These are phyloP conservation scores for Penicillium sclerotiorum DNA, from an alignment of 2,329 filamentous ascomycete genomes.

Conservation along the genomic window DNA sequence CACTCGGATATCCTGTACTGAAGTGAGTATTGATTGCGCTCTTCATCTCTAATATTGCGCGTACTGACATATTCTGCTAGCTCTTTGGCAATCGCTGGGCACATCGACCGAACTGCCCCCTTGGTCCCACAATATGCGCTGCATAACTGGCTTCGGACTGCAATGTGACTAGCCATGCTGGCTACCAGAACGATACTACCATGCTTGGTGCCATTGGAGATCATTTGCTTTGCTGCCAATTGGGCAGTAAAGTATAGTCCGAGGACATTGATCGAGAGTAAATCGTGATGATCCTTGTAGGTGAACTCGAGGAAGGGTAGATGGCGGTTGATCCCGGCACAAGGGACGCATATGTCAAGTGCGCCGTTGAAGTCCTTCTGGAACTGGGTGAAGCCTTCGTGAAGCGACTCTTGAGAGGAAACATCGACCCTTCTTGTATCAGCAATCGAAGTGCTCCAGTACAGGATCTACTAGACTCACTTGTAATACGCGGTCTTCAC, in stretches of 20 bases:
- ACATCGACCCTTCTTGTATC: slow-evolving; percentile 42
- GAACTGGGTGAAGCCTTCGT: slow-evolving; percentile 36
- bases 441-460: not conserved
- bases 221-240: slow-evolving; percentile 55
- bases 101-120: slow-evolving; percentile 52
- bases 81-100: slow-evolving; percentile 52
- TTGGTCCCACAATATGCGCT: slow-evolving; percentile 54
- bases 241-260: slow-evolving; percentile 53
- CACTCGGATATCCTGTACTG: slow-evolving; percentile 42
- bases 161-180: slow-evolving; percentile 57
- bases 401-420: slow-evolving; percentile 35
- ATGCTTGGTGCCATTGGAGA: slow-evolving; percentile 52
- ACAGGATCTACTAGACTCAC: slow-evolving; percentile 17
- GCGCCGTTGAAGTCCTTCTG: slow-evolving; percentile 38
- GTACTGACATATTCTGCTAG: slow-evolving; percentile 40
- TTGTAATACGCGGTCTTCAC: slow-evolving; percentile 48
- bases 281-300: slow-evolving; percentile 45
- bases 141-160: slow-evolving; percentile 52
- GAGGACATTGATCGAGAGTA: slow-evolving; percentile 49
- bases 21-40: not conserved
- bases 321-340: slow-evolving; percentile 51
- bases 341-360: slow-evolving; percentile 50
- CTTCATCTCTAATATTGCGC: not conserved
- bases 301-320: slow-evolving; percentile 49
- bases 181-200: slow-evolving; percentile 59